Evolutionary conservation across 2,329 filamentous ascomycete species (phyloP).

Genomic region (Samsoniella hepiali): DNA sequence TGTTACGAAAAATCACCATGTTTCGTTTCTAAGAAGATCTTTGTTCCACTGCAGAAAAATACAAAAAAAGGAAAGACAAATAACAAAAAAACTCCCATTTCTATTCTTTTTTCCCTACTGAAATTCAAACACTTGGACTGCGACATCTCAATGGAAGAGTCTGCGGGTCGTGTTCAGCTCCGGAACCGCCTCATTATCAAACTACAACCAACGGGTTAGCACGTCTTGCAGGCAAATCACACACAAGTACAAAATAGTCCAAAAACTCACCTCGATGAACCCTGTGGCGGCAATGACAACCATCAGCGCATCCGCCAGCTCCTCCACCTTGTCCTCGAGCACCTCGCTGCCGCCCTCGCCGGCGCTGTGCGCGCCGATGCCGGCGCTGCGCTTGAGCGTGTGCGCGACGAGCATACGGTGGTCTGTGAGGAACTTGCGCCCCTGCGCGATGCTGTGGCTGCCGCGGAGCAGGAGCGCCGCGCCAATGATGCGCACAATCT

Average conservation of each 20-base stretch:
- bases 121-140: not conserved
- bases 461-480: conserved; percentile 79
- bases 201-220: conserved; percentile 27
- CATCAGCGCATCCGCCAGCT: conserved; percentile 81
- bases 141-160: conserved; percentile 38
- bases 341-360: conserved; percentile 33
- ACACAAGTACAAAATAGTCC: not conserved
- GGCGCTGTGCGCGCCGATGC: conserved; percentile 56
- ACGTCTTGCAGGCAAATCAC: not conserved
- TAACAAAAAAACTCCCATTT: conserved; percentile 2
- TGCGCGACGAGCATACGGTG: conserved; percentile 82
- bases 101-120: not conserved
- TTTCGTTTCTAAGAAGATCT: not conserved
- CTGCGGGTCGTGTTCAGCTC: conserved; percentile 33
- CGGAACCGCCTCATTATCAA: conserved; percentile 39
- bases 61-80: not conserved
- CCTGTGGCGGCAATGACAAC: conserved; percentile 77
- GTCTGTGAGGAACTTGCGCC: conserved; percentile 73
- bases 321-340: conserved; percentile 63
- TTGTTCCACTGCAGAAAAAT: not conserved
- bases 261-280: conserved; percentile 70
- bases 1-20: not conserved
- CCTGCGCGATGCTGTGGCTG: conserved; percentile 76
- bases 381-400: conserved; percentile 84
- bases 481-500: conserved; percentile 76